Evolutionary conservation across 345 rosid species (phyloP).

Genomic region (Eucalyptus microcorys): DNA sequence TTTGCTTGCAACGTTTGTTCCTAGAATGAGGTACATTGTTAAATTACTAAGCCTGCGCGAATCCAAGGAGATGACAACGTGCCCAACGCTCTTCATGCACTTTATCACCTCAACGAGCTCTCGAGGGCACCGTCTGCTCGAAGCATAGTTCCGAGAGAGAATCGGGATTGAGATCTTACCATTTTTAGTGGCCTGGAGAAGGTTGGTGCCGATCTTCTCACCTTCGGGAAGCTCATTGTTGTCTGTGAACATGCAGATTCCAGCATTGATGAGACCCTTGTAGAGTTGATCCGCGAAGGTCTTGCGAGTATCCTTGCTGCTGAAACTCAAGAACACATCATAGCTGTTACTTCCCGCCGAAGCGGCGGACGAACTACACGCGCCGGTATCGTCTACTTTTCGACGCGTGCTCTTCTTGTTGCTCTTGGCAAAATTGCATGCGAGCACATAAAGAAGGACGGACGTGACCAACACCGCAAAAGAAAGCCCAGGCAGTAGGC

Average conservation of each 20-base stretch:
- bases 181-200: not conserved
- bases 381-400: not conserved
- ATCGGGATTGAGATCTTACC: not conserved
- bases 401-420: not conserved
- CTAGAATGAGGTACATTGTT: too few species aligned
- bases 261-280: not conserved
- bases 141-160: not conserved
- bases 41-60: too few species aligned
- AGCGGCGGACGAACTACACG: not conserved
- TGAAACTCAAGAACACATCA: not conserved
- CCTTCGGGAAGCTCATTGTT: not conserved
- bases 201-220: not conserved
- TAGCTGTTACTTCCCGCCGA: not conserved
- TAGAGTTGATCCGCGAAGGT: not conserved
- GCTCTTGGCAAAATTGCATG: not conserved
- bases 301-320: not conserved
- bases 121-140: not conserved
- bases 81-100: not conserved
- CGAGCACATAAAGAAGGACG: too few species aligned
- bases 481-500: too few species aligned
- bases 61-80: too few species aligned
- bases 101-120: not conserved
- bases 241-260: not conserved
- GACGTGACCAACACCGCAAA: too few species aligned
- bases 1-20: too few species aligned